Evolutionary conservation across 495 filamentous ascomycete genomes (phyloP).

Genomic region (Aspergillus coremiiformis): DNA sequence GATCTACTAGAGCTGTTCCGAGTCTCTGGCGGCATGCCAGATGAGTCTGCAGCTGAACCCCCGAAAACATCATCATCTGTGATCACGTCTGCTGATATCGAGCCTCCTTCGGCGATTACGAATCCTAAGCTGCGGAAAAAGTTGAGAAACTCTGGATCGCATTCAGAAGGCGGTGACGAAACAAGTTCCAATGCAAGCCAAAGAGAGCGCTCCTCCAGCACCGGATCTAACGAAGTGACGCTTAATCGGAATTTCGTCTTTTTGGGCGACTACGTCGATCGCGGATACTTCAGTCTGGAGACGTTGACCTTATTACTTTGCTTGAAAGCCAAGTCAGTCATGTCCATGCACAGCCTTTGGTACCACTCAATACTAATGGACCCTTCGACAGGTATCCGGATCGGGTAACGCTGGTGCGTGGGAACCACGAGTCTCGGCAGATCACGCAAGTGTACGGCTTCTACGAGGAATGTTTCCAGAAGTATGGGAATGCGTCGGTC

Average conservation of each 20-base stretch:
- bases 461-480: conserved; percentile 96
- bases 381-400: conserved; percentile 68
- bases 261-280: conserved; percentile 93
- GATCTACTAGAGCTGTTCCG: conserved; percentile 95
- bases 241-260: conserved; percentile 84
- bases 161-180: conserved; percentile 32
- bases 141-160: conserved; percentile 42
- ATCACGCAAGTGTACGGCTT: conserved; percentile 99
- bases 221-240: conserved; percentile 33
- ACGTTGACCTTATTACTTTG: conserved; percentile 94
- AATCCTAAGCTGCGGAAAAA: conserved; percentile 76
- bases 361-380: conserved; percentile 4
- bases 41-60: conserved; percentile 57
- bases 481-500: conserved; percentile 96
- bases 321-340: conserved; percentile 83
- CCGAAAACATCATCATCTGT: conserved; percentile 57
- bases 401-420: conserved; percentile 87
- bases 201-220: conserved; percentile 33
- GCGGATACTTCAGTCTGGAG: conserved; percentile 95
- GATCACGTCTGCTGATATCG: conserved; percentile 78
- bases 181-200: conserved; percentile 15
- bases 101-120: conserved; percentile 79
- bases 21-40: conserved; percentile 91
- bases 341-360: not conserved
- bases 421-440: conserved; percentile 95